Percentiles rank a stretch among this genome's conserved stretches.
Evolutionary conservation across 2,329 filamentous ascomycete genomes (phyloP).

Genomic region (Arthrobotrys entomopaga): DNA sequence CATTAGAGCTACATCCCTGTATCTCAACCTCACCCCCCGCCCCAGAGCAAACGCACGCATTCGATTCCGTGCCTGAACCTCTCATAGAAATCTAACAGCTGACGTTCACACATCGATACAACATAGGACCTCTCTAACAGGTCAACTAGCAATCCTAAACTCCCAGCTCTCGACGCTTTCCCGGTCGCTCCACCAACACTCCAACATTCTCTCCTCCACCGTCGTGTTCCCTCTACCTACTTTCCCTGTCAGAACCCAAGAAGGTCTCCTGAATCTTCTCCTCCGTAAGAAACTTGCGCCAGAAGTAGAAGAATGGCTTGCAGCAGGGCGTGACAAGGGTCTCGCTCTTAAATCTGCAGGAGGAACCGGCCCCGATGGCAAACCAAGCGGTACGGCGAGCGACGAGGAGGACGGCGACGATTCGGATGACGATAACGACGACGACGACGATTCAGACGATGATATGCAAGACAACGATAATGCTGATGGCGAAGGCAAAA

Average conservation of each 20-base stretch:
- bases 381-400: constrained; percentile 17
- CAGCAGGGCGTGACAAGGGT: constrained; percentile 62
- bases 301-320: constrained; percentile 69
- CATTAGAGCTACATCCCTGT: background rate
- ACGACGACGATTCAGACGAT: constrained; percentile 27
- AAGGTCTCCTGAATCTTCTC: constrained; percentile 66
- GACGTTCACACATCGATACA: background rate
- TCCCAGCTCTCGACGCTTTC: constrained; percentile 67
- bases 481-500: constrained; percentile 27
- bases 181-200: constrained; percentile 66
- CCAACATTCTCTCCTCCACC: constrained; percentile 65
- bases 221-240: constrained; percentile 68
- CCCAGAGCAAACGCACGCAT: background rate
- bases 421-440: constrained; percentile 17
- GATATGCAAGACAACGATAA: constrained; percentile 40
- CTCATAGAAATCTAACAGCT: background rate
- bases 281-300: constrained; percentile 71
- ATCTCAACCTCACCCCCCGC: constrained; percentile 5
- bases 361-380: constrained; percentile 6
- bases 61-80: background rate
- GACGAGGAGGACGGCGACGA: constrained; percentile 33
- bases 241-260: constrained; percentile 65
- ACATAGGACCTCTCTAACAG: constrained; percentile 16
- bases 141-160: constrained; percentile 63
- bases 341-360: constrained; percentile 25